phyloP scores from a whole-genome alignment of 371 early-diverging fungal genomes.

The Blakeslea trispora region DNA sequence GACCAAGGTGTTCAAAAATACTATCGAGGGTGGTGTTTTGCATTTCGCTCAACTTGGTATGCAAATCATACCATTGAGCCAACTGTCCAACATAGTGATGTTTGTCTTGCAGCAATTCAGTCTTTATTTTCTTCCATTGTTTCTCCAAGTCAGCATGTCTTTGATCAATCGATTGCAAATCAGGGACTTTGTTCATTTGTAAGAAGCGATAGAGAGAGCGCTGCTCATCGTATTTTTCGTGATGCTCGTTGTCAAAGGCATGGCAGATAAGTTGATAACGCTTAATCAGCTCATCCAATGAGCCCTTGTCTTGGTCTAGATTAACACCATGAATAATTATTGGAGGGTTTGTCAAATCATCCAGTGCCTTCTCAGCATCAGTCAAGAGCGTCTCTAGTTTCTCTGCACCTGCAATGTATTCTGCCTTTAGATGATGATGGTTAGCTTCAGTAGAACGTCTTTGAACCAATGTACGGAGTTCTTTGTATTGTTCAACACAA shows the following conservation, averaged over 20 bases:
- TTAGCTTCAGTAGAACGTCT: slow-evolving; percentile 13
- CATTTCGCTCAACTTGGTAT: slow-evolving; percentile 9
- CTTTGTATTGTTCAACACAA: slow-evolving; percentile 6
- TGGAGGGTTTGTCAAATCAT: background rate
- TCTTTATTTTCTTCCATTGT: slow-evolving; percentile 19
- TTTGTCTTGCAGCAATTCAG: background rate
- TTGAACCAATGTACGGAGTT: slow-evolving; percentile 10
- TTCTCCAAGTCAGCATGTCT: slow-evolving; percentile 13
- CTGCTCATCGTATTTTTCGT: slow-evolving; percentile 24
- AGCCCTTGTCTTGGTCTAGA: background rate
- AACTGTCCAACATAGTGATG: slow-evolving; percentile 12
- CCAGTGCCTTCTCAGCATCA: background rate
- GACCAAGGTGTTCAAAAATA: background rate
- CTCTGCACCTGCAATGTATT: slow-evolving; percentile 10
- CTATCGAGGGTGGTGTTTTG: background rate
- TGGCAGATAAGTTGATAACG: background rate
- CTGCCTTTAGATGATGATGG: slow-evolving; percentile 14
- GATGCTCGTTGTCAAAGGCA: slow-evolving; percentile 6
- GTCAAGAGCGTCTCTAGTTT: slow-evolving; percentile 4
- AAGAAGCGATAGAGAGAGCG: slow-evolving; percentile 25
- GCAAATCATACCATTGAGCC: slow-evolving; percentile 5
- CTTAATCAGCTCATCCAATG: background rate
- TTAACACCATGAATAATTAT: slow-evolving; percentile 4
- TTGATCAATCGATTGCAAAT: slow-evolving; percentile 8
- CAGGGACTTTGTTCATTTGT: slow-evolving; percentile 20